Evolutionary conservation across 805 yeast genomes (phyloP).

Genomic region (Kodamaea fukazawae): DNA sequence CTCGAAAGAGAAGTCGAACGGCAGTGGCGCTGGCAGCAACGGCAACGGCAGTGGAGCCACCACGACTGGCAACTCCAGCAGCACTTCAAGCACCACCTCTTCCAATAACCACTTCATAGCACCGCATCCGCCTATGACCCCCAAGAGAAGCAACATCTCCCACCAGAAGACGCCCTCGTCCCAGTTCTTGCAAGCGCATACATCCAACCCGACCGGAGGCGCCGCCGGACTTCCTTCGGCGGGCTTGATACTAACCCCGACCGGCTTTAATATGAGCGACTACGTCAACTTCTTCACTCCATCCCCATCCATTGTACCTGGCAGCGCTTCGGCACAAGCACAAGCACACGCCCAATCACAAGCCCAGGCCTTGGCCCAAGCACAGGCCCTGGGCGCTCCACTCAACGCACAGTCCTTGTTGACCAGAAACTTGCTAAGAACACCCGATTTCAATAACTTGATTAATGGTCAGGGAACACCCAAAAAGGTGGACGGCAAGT

Average conservation of each 20-base stretch:
- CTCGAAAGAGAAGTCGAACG: conserved; percentile 2
- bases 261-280: conserved; percentile 79
- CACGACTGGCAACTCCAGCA: no score
- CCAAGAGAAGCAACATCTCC: conserved; percentile 31
- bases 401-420: conserved; percentile 7
- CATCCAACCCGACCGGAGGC: conserved; percentile 13
- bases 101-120: conserved; percentile 25
- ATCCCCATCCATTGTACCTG: conserved; percentile 43
- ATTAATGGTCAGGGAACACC: conserved; percentile 14
- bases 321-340: conserved; percentile 6
- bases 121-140: conserved; percentile 45
- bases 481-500: conserved; percentile 37
- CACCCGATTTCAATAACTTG: conserved; percentile 41
- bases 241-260: conserved; percentile 50
- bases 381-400: conserved; percentile 9
- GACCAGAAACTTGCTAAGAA: conserved; percentile 30
- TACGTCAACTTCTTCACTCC: conserved; percentile 79
- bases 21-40: no score
- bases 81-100: conserved; percentile 8
- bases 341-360: conserved; percentile 8
- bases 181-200: conserved; percentile 21
- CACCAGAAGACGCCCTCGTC: conserved; percentile 36
- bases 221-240: conserved; percentile 37
- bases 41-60: no score
- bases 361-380: conserved; percentile 8